Base-by-base conservation (phyloP, 2,329 filamentous ascomycete genomes). In the Cladosporium cucumerinum region DNA sequence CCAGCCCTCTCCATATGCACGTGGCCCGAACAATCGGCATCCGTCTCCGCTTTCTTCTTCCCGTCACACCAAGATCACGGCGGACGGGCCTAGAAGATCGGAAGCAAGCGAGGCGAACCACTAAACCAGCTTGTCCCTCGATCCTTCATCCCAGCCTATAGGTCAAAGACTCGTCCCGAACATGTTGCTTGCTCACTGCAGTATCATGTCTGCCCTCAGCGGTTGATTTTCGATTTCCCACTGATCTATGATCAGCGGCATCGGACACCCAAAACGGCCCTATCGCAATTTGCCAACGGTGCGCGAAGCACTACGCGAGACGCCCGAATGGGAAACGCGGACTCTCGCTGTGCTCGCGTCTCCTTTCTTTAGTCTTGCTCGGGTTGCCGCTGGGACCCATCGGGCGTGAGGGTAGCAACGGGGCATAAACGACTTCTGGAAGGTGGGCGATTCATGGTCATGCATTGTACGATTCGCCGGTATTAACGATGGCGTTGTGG, bases 1-100 rank as follows among this genome's bases (percentile, higher is more conserved):
- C 28, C 25, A 55, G 28, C 55, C 55, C 55, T 58, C 21, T 36
- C 21, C 55, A 58, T 58, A 58, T 58, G 55, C 55, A 58, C 55
- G 55, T 58, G 55, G 55, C 32, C 21, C 32, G 36, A 28, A 30
- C 51, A 54, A 58, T 28, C 25, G 23, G 32, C 32, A 23, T n/a
- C n/a, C 34, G 14, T 25, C 55, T 39, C 30, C 54, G 30, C 54
- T 39, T 39, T 18, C 11, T 32, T 52, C 39, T 46, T 46, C 39
- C 39, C 39, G 39, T 46, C 39, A 23, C 51, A 54, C 25, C 25
- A 34, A 34, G 32, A 25, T 30, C 23, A 36, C 23, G 4, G 25
- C 23, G 25, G 34, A 57, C 30, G 52, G 54, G 32, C 54, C 54
- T 57, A 32, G 54, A 57, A 28, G 26, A 57, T 57, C 54, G 54